Evolutionary conservation across 225 moss, liverwort and hornwort genomes (phyloP).

Genomic region (Antitrichia curtipendula): DNA sequence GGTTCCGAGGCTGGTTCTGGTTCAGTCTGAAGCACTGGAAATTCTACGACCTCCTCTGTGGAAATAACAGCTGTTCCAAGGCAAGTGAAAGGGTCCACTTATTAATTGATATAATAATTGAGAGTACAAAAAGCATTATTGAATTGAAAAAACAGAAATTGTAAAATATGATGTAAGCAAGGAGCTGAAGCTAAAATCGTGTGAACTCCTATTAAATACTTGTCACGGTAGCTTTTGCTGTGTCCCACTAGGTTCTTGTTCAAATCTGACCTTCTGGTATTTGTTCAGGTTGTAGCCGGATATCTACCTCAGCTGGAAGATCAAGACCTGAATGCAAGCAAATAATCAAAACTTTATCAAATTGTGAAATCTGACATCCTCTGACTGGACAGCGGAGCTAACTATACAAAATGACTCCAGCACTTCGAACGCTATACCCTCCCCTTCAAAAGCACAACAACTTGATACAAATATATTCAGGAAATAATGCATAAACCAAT

Average conservation of each 20-base stretch:
- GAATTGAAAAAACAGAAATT: not conserved
- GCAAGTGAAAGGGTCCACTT: not conserved
- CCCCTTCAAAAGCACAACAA: not conserved
- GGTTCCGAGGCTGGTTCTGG: conserved; percentile 26
- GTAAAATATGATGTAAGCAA: not conserved
- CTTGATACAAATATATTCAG: not conserved
- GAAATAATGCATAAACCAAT: not conserved
- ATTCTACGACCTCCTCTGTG: conserved; percentile 11
- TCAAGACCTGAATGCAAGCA: conserved; percentile 11
- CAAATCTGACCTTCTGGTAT: conserved; percentile 19
- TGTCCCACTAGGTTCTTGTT: not conserved
- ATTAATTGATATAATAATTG: not conserved
- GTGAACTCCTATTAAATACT: not conserved
- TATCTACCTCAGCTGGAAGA: conserved; percentile 9
- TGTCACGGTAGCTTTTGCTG: not conserved
- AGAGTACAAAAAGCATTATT: not conserved
- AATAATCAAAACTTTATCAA: not conserved
- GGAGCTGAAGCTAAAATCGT: not conserved
- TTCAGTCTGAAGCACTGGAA: conserved; percentile 26
- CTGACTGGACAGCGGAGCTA: not conserved
- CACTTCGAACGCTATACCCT: not conserved
- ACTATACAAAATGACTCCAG: not conserved
- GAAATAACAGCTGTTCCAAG: conserved; percentile 2
- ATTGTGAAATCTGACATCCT: not conserved
- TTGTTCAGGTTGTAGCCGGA: conserved; percentile 14